Evolutionary conservation across 1,284 basidiomycete species (phyloP).

Genomic region (Trametes sp.): DNA sequence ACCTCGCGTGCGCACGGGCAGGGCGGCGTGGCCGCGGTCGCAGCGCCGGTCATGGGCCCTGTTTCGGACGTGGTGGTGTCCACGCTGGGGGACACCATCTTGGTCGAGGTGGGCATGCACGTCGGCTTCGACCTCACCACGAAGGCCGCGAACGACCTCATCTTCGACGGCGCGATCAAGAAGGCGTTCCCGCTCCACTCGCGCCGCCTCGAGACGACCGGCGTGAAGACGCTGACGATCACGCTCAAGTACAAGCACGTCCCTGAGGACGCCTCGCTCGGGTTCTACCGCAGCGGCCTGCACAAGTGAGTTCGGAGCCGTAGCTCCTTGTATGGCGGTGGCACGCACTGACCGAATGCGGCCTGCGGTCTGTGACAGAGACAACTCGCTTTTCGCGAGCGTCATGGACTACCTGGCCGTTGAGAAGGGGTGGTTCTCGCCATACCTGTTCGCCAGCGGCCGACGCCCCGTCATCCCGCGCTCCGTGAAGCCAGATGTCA

Average conservation of each 20-base stretch:
- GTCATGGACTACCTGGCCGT: conserved; percentile 70
- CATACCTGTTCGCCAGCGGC: conserved; percentile 69
- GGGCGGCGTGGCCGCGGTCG: conserved; percentile 67
- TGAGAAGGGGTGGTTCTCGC: conserved; percentile 73
- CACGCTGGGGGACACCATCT: conserved; percentile 61
- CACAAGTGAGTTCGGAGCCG: conserved; percentile 53
- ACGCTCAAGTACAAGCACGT: conserved; percentile 69
- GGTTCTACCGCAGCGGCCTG: conserved; percentile 66
- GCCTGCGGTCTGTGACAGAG: conserved; percentile 43
- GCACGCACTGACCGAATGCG: not conserved
- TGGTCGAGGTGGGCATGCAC: conserved; percentile 62
- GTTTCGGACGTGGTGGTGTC: conserved; percentile 58
- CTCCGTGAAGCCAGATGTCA: conserved; percentile 67
- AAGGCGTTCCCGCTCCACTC: conserved; percentile 60
- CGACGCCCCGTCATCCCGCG: conserved; percentile 66
- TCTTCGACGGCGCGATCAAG: conserved; percentile 59
- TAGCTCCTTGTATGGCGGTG: not conserved
- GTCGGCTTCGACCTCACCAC: conserved; percentile 60
- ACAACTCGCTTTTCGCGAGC: conserved; percentile 61
- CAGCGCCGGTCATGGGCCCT: conserved; percentile 62
- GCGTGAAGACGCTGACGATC: conserved; percentile 62
- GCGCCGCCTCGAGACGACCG: conserved; percentile 61
- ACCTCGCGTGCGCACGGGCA: conserved; percentile 32
- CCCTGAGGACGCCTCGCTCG: conserved; percentile 63
- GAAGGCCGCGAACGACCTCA: conserved; percentile 60